phyloP scores from a whole-genome alignment of 768 basidiomycete genomes.

The Boletus vinaceobasis region DNA sequence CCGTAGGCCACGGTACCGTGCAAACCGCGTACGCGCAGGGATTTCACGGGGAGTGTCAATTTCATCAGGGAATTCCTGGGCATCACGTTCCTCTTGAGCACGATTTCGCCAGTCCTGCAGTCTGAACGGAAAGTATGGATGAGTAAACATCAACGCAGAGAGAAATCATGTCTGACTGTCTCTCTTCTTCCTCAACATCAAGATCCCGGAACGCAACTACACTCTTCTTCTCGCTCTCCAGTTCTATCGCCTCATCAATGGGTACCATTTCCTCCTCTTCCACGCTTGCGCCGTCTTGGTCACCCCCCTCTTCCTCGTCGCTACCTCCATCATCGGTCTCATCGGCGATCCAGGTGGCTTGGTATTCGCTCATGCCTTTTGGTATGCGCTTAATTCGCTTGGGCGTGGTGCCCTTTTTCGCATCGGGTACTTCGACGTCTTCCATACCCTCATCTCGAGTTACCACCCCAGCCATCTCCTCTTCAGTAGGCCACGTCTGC shows the following conservation, averaged over 20 bases:
- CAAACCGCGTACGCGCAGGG: conserved; percentile 78
- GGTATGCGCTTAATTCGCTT: conserved; percentile 79
- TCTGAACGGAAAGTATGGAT: conserved; percentile 36
- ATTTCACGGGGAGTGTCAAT: conserved; percentile 89
- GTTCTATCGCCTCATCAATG: conserved; percentile 49
- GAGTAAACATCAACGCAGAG: not conserved
- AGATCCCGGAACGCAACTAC: conserved; percentile 70
- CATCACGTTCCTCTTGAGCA: conserved; percentile 73
- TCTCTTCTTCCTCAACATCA: conserved; percentile 79
- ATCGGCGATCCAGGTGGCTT: conserved; percentile 94
- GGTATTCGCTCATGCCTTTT: conserved; percentile 95
- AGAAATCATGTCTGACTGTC: conserved; percentile 56
- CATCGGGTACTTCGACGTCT: conserved; percentile 52
- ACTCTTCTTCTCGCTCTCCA: conserved; percentile 52
- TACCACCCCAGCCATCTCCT: conserved; percentile 68
- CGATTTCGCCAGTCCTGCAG: conserved; percentile 67
- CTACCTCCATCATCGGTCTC: conserved; percentile 65
- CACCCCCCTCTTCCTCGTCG: conserved; percentile 42
- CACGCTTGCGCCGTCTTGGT: conserved; percentile 31
- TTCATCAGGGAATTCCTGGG: conserved; percentile 92
- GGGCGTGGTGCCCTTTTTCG: conserved; percentile 69
- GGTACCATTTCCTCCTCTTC: conserved; percentile 67
- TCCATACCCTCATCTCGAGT: conserved; percentile 16
- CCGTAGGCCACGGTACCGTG: conserved; percentile 85
- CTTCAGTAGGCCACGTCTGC: conserved; percentile 98